phyloP scores from a whole-genome alignment of 179 eudicot genomes.

The Nepenthes alata region DNA sequence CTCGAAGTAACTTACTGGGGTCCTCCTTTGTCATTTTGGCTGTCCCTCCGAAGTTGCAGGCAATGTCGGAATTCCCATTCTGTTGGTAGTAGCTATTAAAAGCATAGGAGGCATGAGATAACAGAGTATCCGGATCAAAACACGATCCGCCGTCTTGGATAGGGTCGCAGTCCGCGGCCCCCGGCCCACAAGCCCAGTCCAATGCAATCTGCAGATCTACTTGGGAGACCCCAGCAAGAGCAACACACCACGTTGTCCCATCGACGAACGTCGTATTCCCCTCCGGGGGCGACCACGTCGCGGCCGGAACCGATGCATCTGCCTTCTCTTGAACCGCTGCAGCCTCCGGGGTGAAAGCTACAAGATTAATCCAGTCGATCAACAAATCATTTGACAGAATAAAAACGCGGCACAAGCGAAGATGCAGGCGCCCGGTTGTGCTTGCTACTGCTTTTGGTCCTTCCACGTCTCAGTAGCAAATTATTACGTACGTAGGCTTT shows the following conservation, averaged over 20 bases:
- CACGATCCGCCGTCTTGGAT: slow-evolving; percentile 35
- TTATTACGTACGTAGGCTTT: too few species aligned
- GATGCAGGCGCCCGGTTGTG: too few species aligned
- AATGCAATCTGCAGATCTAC: slow-evolving; percentile 39
- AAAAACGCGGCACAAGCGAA: too few species aligned
- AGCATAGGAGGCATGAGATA: slow-evolving; percentile 54
- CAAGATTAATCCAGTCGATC: neutral
- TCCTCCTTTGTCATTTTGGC: slow-evolving; percentile 27
- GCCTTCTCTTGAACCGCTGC: slow-evolving; percentile 19
- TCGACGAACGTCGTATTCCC: slow-evolving; percentile 50
- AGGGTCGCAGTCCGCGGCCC: slow-evolving; percentile 31
- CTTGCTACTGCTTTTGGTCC: too few species aligned
- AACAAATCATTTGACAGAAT: too few species aligned
- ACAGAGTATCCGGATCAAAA: slow-evolving; percentile 35
- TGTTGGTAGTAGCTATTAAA: slow-evolving; percentile 54
- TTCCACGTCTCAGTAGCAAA: too few species aligned
- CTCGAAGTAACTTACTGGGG: slow-evolving; percentile 25
- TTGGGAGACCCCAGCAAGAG: slow-evolving; percentile 27
- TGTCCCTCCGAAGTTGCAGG: slow-evolving; percentile 62
- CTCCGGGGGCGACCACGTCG: slow-evolving; percentile 31
- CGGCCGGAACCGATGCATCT: slow-evolving; percentile 19
- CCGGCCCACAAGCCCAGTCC: slow-evolving; percentile 59
- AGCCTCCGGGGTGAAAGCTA: slow-evolving; percentile 5
- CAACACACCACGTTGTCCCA: slow-evolving; percentile 52
- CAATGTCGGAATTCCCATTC: slow-evolving; percentile 47